A percentile compares a stretch with the other conserved stretches of the same genome.
Conservation (phyloP, 192 early-diverging fungal species). For the Coemansia sp. region DNA sequence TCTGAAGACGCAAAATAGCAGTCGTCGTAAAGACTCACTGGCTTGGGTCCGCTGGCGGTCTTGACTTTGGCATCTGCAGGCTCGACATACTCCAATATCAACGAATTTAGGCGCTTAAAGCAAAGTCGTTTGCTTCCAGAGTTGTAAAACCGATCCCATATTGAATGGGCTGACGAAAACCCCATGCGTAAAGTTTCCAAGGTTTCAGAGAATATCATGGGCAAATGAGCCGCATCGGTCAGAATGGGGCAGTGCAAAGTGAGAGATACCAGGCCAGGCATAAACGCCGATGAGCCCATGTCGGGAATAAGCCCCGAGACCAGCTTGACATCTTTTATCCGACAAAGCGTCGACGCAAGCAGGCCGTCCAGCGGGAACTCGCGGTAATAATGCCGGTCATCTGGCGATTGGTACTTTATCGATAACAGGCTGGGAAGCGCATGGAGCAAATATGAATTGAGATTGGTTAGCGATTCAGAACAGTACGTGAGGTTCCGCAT, state of each 20-base stretch:
- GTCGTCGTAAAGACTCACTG: slow-evolving; percentile 14
- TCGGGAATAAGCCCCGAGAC: slow-evolving; percentile 27
- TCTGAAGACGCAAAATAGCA: slow-evolving; percentile 13
- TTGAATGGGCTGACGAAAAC: slow-evolving; percentile 32
- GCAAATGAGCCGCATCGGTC: slow-evolving; percentile 20
- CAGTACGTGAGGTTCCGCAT: slow-evolving; percentile 2
- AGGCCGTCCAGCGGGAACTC: slow-evolving; percentile 42
- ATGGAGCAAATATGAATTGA: slow-evolving; percentile 38
- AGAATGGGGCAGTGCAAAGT: slow-evolving; percentile 31
- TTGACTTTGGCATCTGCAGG: slow-evolving; percentile 5
- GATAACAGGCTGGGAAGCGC: slow-evolving; percentile 29
- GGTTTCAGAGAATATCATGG: slow-evolving; percentile 34
- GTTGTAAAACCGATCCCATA: slow-evolving; percentile 41
- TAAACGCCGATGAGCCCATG: slow-evolving; percentile 28
- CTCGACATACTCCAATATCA: slow-evolving; percentile 29
- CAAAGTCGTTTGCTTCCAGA: slow-evolving; percentile 6
- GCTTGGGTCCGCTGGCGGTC: neutral
- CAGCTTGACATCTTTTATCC: slow-evolving; percentile 9
- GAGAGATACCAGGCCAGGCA: slow-evolving; percentile 26
- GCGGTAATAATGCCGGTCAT: slow-evolving; percentile 23
- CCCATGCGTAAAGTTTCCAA: slow-evolving; percentile 26
- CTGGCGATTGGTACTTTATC: slow-evolving; percentile 22
- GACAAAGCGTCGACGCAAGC: slow-evolving; percentile 26
- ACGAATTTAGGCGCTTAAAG: slow-evolving; percentile 20
- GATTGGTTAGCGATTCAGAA: slow-evolving; percentile 20